Percentiles rank a stretch among this genome's conserved stretches.
phyloP scores from a whole-genome alignment of 495 filamentous ascomycete species.

The Penicillium paxilli region DNA sequence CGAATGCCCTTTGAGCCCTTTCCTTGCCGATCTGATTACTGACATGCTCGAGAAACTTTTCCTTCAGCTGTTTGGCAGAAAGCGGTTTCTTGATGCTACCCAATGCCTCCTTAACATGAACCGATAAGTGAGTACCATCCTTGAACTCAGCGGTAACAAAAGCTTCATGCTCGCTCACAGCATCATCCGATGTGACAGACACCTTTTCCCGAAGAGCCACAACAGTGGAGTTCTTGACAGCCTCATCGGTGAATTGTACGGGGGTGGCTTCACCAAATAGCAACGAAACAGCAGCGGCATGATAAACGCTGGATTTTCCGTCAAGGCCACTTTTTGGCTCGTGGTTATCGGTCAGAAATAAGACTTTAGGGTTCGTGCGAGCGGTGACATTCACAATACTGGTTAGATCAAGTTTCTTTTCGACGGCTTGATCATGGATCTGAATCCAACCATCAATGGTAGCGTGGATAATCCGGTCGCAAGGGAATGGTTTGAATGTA shows the following conservation, averaged over 20 bases:
- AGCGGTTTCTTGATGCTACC: not conserved
- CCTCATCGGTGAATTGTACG: not conserved
- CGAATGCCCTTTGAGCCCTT: not conserved
- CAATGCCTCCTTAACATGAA: not conserved
- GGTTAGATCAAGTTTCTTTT: not conserved
- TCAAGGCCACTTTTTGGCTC: not conserved
- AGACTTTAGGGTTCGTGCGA: not conserved
- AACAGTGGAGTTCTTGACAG: not conserved
- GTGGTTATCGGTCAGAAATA: not conserved
- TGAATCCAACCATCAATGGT: not conserved
- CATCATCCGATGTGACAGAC: not conserved
- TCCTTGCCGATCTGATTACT: not conserved
- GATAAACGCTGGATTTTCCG: not conserved
- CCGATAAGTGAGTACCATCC: not conserved
- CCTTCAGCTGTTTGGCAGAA: not conserved
- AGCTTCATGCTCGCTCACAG: not conserved
- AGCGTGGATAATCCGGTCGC: not conserved
- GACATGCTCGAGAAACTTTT: not conserved
- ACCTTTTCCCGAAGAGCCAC: not conserved
- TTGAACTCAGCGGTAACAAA: not conserved
- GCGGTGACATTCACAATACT: not conserved
- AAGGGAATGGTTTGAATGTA: not conserved
- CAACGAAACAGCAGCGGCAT: not conserved
- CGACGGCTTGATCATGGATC: not conserved
- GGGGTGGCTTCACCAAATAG: not conserved